Base-by-base conservation (phyloP, 73 alveolate species). In the Tetrahymena malaccensis region DNA sequence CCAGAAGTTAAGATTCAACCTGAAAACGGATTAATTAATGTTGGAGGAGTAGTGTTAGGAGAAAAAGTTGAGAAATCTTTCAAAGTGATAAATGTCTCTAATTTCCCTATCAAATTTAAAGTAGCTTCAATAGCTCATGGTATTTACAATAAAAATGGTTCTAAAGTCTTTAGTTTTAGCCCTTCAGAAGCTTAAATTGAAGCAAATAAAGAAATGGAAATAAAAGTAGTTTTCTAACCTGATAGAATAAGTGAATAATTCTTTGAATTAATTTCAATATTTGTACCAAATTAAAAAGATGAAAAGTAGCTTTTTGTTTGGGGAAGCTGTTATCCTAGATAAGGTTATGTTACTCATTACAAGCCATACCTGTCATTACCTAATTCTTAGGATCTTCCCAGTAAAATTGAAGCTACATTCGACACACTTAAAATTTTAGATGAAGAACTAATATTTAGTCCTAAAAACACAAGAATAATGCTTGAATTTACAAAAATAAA, bases 251-350 rank as follows among this genome's bases (percentile, higher is more conserved):
- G 98, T 55, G 98, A 98, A 93, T 94, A 98, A 94, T 99, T 96
- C 96, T 99, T 97, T 96, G 99, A 98, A 55, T 97, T 98, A 33
- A 95, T 98, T 13, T 94, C 97, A n/a, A 96, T 98, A 19, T 99
- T 98, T 96, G 99, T 99, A 27, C 99, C 99, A 13, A 99, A 99
- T 94, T 97, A 99, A 96, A 97, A 98, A 56, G 94, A 96, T 85
- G 99, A 98, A 84, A 98, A 99, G 97, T 97, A 97, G 85, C 93
- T 99, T 34, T 99, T 96, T 85, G 94, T 98, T 21, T 95, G 99
- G 96, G 99, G 99, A 25, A 96, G 97, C 96, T 98, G 99, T 94
- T 99, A 98, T 97, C 97, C 95, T 84, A 96, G 99, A 43, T 98
- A 98, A 95, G 96, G 96, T 43, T 99, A 96, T 94, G 99, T 97